Conservation (phyloP, 2,329 filamentous ascomycete species). For the Colletotrichum sidae region DNA sequence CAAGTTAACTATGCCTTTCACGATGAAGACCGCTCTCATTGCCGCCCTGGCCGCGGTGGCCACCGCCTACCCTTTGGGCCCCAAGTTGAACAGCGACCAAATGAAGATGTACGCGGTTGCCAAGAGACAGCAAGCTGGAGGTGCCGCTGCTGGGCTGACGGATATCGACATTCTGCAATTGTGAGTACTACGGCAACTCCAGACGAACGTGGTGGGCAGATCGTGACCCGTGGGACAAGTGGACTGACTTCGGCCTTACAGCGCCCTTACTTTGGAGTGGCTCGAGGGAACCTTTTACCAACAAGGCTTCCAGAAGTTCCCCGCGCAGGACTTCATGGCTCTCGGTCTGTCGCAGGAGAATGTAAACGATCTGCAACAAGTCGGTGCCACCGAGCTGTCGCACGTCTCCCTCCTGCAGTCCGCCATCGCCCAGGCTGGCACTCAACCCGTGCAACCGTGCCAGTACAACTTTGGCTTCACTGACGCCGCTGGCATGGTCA, state of each 20-base stretch:
- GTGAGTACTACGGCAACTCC: slow-evolving; percentile 50
- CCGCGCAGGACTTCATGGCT: slow-evolving; percentile 71
- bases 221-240: background rate
- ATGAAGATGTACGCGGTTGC: slow-evolving; percentile 58
- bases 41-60: slow-evolving; percentile 58
- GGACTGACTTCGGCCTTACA: slow-evolving; percentile 43
- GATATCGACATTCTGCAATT: slow-evolving; percentile 71
- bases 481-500: slow-evolving; percentile 74
- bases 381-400: slow-evolving; percentile 42
- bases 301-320: slow-evolving; percentile 76
- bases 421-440: slow-evolving; percentile 71
- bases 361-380: slow-evolving; percentile 56
- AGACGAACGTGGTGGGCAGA: background rate
- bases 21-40: slow-evolving; percentile 58
- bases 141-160: slow-evolving; percentile 57
- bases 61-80: slow-evolving; percentile 59
- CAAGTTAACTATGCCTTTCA: slow-evolving; percentile 56
- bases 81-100: slow-evolving; percentile 57
- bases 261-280: slow-evolving; percentile 79
- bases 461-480: slow-evolving; percentile 79
- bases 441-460: slow-evolving; percentile 76
- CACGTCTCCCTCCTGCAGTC: slow-evolving; percentile 71
- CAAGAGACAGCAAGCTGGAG: slow-evolving; percentile 63
- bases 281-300: slow-evolving; percentile 80
- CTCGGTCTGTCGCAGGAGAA: slow-evolving; percentile 67